A percentile compares a stretch with the other conserved stretches of the same genome.
Conservation (phyloP, 768 basidiomycete genomes). For the Flagelloscypha sp. region DNA sequence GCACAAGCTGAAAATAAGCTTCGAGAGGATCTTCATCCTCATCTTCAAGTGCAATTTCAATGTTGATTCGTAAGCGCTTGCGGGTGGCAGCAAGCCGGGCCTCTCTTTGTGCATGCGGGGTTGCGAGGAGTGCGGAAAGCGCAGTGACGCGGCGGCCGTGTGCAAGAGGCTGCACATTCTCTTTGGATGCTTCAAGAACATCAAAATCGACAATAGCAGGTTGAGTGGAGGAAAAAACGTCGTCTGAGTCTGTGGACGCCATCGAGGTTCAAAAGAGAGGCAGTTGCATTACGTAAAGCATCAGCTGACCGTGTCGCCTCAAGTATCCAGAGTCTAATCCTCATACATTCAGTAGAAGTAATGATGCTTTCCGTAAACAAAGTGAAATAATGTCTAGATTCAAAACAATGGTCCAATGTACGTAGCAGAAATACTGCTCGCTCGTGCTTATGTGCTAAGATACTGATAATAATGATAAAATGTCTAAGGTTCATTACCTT, state of each 20-base stretch:
- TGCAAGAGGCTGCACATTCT: constrained; percentile 79
- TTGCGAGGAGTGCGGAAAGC: constrained; percentile 63
- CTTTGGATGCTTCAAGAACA: constrained; percentile 74
- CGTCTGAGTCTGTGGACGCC: constrained; percentile 20
- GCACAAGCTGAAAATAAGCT: constrained; percentile 76
- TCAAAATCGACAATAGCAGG: constrained; percentile 68
- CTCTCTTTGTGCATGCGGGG: constrained; percentile 72
- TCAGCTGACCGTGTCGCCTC: too few relatives aligned
- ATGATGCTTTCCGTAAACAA: too few relatives aligned
- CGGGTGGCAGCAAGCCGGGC: constrained; percentile 57
- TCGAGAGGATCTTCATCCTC: constrained; percentile 79
- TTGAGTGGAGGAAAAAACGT: constrained; percentile 34
- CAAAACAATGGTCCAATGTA: too few relatives aligned
- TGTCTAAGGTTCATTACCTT: too few relatives aligned
- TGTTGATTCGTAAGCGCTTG: constrained; percentile 60
- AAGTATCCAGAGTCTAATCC: too few relatives aligned
- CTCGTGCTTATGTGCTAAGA: too few relatives aligned
- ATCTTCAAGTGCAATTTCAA: constrained; percentile 71
- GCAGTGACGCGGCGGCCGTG: constrained; percentile 74
- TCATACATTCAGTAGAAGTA: too few relatives aligned
- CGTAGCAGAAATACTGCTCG: too few relatives aligned
- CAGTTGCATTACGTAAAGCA: too few relatives aligned
- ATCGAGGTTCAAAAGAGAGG: too few relatives aligned
- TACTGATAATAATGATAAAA: too few relatives aligned
- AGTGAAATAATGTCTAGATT: too few relatives aligned